A percentile compares a stretch with the other conserved stretches of the same genome.
These are phyloP conservation scores for Narthecium ossifragum DNA, from an alignment of 106 monocot genomes.

Conservation along the genomic window DNA sequence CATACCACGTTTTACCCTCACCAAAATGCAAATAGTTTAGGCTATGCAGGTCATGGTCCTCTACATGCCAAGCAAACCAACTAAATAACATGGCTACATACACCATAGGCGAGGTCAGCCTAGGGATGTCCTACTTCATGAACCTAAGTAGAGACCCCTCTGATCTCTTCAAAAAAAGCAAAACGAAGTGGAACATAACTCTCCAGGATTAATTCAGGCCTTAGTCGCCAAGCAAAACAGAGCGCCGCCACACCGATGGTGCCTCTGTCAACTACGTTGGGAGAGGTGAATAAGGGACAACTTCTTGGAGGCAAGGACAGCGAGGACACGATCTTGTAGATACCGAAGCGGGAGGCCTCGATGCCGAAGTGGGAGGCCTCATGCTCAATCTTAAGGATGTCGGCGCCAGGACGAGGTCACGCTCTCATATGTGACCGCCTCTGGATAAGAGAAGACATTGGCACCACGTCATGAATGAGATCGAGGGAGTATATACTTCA, in stretches of 20 bases:
- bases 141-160: constrained; percentile 67
- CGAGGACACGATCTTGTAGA: constrained; percentile 90
- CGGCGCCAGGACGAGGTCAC: no score
- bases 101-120: constrained; percentile 84
- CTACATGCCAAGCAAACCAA: constrained; percentile 95
- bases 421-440: no score
- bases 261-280: constrained; percentile 77
- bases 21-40: constrained; percentile 84
- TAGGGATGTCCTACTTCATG: constrained; percentile 82
- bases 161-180: no score
- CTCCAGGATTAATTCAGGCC: no score
- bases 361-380: no score
- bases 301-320: constrained; percentile 51
- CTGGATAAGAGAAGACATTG: no score
- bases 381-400: constrained; percentile 73
- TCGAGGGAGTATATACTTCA: no score
- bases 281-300: constrained; percentile 44
- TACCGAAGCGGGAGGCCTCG: constrained; percentile 66
- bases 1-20: constrained; percentile 83
- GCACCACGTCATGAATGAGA: no score
- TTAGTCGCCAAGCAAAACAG: no score
- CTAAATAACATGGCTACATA: constrained; percentile 90
- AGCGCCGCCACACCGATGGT: no score
- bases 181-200: no score
- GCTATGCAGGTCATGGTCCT: constrained; percentile 91